Evolutionary conservation across 441 rosid genomes (phyloP).

Genomic region (Rhodomyrtus psidioides): DNA sequence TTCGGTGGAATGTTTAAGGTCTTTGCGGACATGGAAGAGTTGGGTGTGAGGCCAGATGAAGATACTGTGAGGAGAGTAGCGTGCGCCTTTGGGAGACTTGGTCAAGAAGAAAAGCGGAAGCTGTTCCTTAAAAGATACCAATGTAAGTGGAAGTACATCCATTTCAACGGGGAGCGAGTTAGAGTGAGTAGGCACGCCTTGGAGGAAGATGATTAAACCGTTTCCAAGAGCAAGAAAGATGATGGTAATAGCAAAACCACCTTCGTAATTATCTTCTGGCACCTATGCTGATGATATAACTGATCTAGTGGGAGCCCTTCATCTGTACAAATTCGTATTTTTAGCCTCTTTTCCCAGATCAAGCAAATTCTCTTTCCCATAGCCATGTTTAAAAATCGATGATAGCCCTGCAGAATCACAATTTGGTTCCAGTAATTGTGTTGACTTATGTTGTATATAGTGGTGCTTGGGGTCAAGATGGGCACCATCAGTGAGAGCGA

Average conservation of each 20-base stretch:
- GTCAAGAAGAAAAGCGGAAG: constrained; percentile 47
- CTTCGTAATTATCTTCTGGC: neutral
- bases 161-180: constrained; percentile 76
- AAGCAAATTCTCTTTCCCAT: neutral
- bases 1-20: constrained; percentile 27
- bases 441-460: neutral
- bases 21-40: constrained; percentile 88
- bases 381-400: neutral
- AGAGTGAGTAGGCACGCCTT: constrained; percentile 38
- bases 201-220: neutral
- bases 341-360: neutral
- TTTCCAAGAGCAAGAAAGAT: neutral
- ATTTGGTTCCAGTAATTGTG: neutral
- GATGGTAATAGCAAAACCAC: neutral
- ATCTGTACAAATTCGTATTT: neutral
- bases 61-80: constrained; percentile 59
- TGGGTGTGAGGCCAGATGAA: constrained; percentile 74
- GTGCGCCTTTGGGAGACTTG: constrained; percentile 43
- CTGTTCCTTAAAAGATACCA: constrained; percentile 49
- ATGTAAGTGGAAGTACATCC: constrained; percentile 58
- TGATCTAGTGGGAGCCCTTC: neutral
- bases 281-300: neutral
- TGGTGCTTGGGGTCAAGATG: neutral
- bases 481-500: neutral
- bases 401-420: neutral